Evolutionary conservation across 2,329 filamentous ascomycete genomes (phyloP).

Genomic region (Ophiostoma australiae): DNA sequence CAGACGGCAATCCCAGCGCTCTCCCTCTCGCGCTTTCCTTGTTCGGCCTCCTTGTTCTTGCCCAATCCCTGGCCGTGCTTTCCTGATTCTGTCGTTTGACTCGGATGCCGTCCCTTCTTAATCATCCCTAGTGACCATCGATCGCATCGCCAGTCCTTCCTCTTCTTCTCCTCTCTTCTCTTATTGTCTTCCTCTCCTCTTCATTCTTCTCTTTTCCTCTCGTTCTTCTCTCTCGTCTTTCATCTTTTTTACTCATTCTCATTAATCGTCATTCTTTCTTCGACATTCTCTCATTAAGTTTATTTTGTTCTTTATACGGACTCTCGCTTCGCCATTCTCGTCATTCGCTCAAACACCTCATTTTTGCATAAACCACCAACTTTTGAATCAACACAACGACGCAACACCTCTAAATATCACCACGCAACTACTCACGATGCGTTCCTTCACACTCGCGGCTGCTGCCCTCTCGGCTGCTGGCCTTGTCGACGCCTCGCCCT

Average conservation of each 20-base stretch:
- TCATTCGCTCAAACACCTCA: conserved; percentile 14
- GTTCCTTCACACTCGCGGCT: conserved; percentile 43
- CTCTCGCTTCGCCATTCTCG: neutral
- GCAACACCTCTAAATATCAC: neutral
- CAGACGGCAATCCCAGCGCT: neutral
- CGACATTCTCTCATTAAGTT: conserved; percentile 19
- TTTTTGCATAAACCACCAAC: neutral
- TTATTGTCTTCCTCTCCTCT: neutral
- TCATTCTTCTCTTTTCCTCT: neutral
- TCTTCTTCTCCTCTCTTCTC: neutral
- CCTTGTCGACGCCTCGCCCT: conserved; percentile 45
- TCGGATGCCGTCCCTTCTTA: conserved; percentile 12
- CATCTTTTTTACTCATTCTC: conserved; percentile 1
- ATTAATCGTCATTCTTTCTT: conserved; percentile 16
- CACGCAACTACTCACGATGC: conserved; percentile 40
- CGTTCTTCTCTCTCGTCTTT: neutral
- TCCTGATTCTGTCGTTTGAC: conserved; percentile 9
- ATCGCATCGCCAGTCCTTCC: conserved; percentile 6
- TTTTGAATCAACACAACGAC: neutral
- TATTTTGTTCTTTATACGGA: neutral
- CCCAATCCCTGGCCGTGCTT: conserved; percentile 10
- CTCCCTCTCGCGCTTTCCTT: neutral
- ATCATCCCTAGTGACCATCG: conserved; percentile 9
- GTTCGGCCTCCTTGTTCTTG: neutral
- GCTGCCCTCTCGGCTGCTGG: conserved; percentile 45